Base-by-base conservation (phyloP, 768 basidiomycete species). In the Thelephora aurantiotincta region DNA sequence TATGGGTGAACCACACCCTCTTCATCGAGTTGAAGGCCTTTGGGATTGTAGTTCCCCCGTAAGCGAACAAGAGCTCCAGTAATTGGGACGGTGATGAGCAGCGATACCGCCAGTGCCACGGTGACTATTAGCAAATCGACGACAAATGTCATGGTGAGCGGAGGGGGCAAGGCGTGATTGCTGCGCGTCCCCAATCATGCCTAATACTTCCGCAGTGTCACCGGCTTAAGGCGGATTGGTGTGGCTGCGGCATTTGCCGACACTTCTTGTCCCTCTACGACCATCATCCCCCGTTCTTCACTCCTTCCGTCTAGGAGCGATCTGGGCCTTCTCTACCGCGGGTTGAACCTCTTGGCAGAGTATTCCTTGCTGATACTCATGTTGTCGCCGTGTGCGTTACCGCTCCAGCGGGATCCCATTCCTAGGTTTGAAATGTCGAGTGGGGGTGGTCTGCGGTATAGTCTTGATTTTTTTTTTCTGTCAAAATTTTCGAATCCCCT, bases 41-140 rank as follows among this genome's bases (percentile, higher is more conserved):
- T 84, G 2, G 88, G 88, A 57, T 84, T 86, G 67, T 84, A 90
- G 58, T 90, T 87, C 26, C 83, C 84, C 62, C 88, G 72, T 59
- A 84, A 78, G 43, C 86, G 73, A 6, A 89, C 79, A 9, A 88
- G 68, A 11, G 80, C 69, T 3, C 85, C 86, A 6, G 54, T 63
- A 23, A 66, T 51, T 1, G 65, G 65, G 2, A 65, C 60, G 5
- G 75, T 71, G 11, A 86, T 63, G 11, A 78, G 75, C 4, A 85
- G 74, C 14, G 76, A 64, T 22, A 82, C 58, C 33, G 65, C 68
- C n/a, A 85, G 61, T 33, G 74, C 77, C 33, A 80, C 63, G 22
- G 77, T 55, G 18, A 78, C 73, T 9, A 68, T 57, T 5, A 66
- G 52, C 14, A 74, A 47, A 4, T 78, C 57, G 11, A 47, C 35